Base-by-base conservation (phyloP, 140 eudicot species). In the Cichorium intybus region DNA sequence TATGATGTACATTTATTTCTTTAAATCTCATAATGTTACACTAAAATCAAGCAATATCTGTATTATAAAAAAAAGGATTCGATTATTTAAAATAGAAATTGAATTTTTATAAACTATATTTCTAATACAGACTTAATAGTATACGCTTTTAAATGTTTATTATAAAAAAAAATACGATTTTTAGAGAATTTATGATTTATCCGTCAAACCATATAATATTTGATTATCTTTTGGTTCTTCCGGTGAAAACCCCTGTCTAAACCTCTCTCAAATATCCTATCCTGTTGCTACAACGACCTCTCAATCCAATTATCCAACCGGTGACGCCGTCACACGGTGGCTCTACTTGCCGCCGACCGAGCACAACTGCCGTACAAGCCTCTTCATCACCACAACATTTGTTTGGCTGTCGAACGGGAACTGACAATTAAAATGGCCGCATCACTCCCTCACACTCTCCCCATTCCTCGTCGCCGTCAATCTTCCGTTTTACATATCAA, bases 361-460 rank as follows among this genome's bases (percentile, higher is more conserved):
- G 7, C 50, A 31, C 67, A 35, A 21, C 28, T 59, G 22, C 68
- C 34, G 35, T 29, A 27, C 59, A 31, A 64, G 2, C 20, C 24
- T 23, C 35, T 2, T 31, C 51, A 55, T 17, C 61, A 22, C 39
- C 59, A 56, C 11, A 43, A 45, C 34, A 26, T 10, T 21, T 45
- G 7, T 20, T 17, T 0, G 5, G 48, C 70, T 29, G 16, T 28
- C 34, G 48, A 17, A 10, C 11, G 60, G 52, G 31, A 47, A 29
- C 45, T 4, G 39, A 24, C 12, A 15, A 33, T 0, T 11, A 10
- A 22, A 62, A 77, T 77, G 82, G 75, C 82, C 27, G 74, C 78
- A 35, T 72, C 82, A 11, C 75, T 77, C 49, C 67, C 78, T 28
- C 82, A 77, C 57, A 52, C 69, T 60, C 71, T 77, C 67, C 15